Conservation (phyloP, 2,329 filamentous ascomycete genomes). For the Thielaviopsis euricoi region DNA sequence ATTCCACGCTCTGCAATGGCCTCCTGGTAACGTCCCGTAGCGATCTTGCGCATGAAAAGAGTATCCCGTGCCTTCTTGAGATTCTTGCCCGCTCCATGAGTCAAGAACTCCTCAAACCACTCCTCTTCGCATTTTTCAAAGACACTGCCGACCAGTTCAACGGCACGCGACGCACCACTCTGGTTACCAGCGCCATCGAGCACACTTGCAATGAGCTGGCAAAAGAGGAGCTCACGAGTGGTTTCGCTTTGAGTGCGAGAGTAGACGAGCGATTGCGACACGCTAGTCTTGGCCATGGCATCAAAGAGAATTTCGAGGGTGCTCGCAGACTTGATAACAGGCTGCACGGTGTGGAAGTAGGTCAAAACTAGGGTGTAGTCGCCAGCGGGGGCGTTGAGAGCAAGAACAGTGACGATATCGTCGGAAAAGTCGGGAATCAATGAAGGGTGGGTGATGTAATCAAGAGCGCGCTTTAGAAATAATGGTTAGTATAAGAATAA, state of each 20-base stretch:
- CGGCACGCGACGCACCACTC: slow-evolving; percentile 36
- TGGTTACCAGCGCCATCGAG: slow-evolving; percentile 26
- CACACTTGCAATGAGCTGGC: slow-evolving; percentile 44
- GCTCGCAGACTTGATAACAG: slow-evolving; percentile 46
- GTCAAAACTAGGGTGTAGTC: slow-evolving; percentile 54
- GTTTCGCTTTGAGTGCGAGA: slow-evolving; percentile 46
- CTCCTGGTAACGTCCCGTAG: slow-evolving; percentile 42
- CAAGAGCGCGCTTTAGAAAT: slow-evolving; percentile 41
- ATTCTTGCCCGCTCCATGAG: slow-evolving; percentile 45
- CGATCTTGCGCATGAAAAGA: slow-evolving; percentile 55
- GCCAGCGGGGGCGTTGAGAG: slow-evolving; percentile 42
- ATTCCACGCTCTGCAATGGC: slow-evolving; percentile 26
- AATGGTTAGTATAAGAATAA: not conserved
- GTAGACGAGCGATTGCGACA: slow-evolving; percentile 61
- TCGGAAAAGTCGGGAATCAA: slow-evolving; percentile 68
- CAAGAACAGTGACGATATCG: slow-evolving; percentile 57
- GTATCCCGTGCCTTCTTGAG: slow-evolving; percentile 55
- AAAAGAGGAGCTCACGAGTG: slow-evolving; percentile 48
- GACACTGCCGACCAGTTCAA: slow-evolving; percentile 57
- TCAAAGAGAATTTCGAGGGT: slow-evolving; percentile 53
- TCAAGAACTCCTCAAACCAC: slow-evolving; percentile 57
- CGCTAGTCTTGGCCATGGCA: slow-evolving; percentile 47
- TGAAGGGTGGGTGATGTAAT: slow-evolving; percentile 63
- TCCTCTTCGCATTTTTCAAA: slow-evolving; percentile 53
- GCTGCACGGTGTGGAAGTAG: slow-evolving; percentile 63